A percentile compares a stretch with the other conserved stretches of the same genome.
These are phyloP conservation scores for Chaetoceros muelleri DNA, from an alignment of 108 stramenopile genomes.

Conservation along the genomic window DNA sequence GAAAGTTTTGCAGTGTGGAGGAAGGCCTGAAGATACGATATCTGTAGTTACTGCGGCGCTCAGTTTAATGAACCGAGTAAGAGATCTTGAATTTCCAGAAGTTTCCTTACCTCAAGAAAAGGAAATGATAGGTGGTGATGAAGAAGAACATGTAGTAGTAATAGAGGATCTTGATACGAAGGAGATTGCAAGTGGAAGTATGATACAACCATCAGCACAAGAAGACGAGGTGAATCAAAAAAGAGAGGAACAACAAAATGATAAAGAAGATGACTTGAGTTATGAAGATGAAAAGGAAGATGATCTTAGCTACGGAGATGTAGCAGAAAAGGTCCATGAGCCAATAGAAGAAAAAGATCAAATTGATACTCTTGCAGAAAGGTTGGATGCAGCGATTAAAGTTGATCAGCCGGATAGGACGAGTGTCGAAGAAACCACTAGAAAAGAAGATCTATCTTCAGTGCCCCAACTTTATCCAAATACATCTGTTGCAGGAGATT, in stretches of 20 bases:
- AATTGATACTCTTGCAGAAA: background rate
- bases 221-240: conserved; percentile 6
- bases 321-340: conserved; percentile 1
- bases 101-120: background rate
- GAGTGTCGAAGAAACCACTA: conserved; percentile 3
- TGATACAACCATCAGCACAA: background rate
- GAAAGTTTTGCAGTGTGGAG: conserved; percentile 55
- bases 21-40: conserved; percentile 47
- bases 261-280: conserved; percentile 2
- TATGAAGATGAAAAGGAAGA: conserved; percentile 4
- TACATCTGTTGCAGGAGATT: background rate
- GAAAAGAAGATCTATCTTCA: conserved; percentile 4
- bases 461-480: background rate
- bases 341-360: background rate
- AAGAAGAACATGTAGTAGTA: conserved; percentile 5
- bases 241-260: conserved; percentile 1
- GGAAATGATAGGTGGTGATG: background rate
- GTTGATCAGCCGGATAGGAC: conserved; percentile 7
- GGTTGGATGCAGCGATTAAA: background rate
- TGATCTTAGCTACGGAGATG: background rate
- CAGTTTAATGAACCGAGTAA: conserved; percentile 55
- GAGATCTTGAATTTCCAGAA: conserved; percentile 27
- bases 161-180: conserved; percentile 1
- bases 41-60: conserved; percentile 82
- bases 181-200: conserved; percentile 1